These are phyloP conservation scores for Carnegiea gigantea DNA, from an alignment of 179 eudicot species.

Conservation along the genomic window DNA sequence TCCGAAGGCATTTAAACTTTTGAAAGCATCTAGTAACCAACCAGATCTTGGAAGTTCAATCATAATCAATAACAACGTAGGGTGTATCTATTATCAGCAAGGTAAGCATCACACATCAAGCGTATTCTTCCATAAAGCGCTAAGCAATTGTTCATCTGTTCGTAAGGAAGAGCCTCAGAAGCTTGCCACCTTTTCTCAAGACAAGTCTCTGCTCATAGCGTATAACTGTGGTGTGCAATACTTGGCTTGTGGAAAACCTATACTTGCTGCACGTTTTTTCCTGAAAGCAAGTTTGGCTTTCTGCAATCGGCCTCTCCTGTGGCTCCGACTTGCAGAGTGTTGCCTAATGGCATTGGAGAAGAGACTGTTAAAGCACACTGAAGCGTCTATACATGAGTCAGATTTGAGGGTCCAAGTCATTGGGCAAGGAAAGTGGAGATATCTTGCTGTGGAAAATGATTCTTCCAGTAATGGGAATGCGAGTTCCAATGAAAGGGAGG, in stretches of 20 bases:
- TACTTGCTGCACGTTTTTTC: slow-evolving; percentile 77
- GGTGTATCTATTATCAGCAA: slow-evolving; percentile 81
- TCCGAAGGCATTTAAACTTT: slow-evolving; percentile 80
- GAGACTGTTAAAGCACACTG: slow-evolving; percentile 46
- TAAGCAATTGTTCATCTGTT: slow-evolving; percentile 50
- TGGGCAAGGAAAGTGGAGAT: slow-evolving; percentile 91
- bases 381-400: slow-evolving; percentile 30
- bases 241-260: slow-evolving; percentile 82
- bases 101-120: slow-evolving; percentile 69
- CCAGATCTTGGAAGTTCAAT: slow-evolving; percentile 63
- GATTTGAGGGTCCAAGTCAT: slow-evolving; percentile 59
- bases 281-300: slow-evolving; percentile 67
- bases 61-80: slow-evolving; percentile 75
- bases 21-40: slow-evolving; percentile 72
- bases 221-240: slow-evolving; percentile 86
- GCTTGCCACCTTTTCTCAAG: slow-evolving; percentile 65
- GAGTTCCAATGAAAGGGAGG: slow-evolving; percentile 32
- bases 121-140: slow-evolving; percentile 73
- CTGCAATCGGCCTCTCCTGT: slow-evolving; percentile 65
- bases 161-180: slow-evolving; percentile 74
- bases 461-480: slow-evolving; percentile 28
- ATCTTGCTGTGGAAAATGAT: slow-evolving; percentile 50
- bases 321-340: slow-evolving; percentile 93
- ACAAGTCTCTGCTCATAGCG: slow-evolving; percentile 65
- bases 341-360: slow-evolving; percentile 72